Percentiles rank a stretch among this genome's conserved stretches.
phyloP scores from a whole-genome alignment of 768 basidiomycete genomes.

The Tylopilus felleus region DNA sequence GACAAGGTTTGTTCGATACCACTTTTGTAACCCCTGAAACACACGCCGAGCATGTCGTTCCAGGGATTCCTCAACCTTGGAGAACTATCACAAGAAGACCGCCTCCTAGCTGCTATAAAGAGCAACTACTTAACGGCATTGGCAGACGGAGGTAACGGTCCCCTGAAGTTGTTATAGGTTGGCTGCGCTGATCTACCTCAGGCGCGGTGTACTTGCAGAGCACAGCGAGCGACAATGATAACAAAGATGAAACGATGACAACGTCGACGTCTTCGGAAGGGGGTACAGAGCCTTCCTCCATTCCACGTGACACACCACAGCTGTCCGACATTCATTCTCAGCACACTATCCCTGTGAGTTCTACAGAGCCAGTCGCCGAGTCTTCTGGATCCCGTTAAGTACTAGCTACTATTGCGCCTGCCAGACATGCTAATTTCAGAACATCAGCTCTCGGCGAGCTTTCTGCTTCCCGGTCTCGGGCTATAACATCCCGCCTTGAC shows the following conservation, averaged over 20 bases:
- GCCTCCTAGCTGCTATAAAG: not conserved
- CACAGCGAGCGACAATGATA: no score
- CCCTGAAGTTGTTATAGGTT: not conserved
- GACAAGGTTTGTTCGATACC: not conserved
- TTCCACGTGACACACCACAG: not conserved
- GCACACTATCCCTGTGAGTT: no score
- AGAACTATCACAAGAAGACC: not conserved
- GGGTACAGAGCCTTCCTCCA: not conserved
- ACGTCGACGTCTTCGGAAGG: not conserved
- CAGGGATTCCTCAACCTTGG: not conserved
- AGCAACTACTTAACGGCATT: not conserved
- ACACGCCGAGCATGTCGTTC: not conserved
- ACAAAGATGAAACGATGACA: not conserved
- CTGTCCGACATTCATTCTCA: no score
- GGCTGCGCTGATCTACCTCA: not conserved
- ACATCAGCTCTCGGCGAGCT: no score
- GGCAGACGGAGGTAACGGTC: not conserved
- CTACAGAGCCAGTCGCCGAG: no score
- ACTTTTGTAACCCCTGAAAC: no score
- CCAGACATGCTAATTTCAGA: no score
- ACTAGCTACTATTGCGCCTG: no score
- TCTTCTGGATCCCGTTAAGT: no score
- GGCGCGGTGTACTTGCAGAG: not conserved
- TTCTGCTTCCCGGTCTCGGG: no score
- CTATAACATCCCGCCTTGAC: no score